phyloP scores from a whole-genome alignment of 2,329 filamentous ascomycete species.

The Ceratocystis eucalypticola region DNA sequence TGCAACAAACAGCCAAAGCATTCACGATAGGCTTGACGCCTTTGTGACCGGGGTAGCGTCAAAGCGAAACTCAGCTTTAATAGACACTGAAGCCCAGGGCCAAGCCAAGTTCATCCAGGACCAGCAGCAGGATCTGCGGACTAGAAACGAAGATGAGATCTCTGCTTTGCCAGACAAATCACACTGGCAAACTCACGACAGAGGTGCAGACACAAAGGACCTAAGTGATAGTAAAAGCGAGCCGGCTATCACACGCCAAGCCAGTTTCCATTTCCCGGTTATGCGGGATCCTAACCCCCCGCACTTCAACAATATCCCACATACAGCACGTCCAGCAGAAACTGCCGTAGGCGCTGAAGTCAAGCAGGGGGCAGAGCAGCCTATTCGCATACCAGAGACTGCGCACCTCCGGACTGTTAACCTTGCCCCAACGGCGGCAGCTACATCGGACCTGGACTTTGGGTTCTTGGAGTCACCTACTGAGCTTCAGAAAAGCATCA shows the following conservation, averaged over 20 bases:
- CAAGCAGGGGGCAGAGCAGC: slow-evolving; percentile 22
- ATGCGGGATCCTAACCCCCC: slow-evolving; percentile 36
- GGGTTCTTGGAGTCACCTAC: slow-evolving; percentile 76
- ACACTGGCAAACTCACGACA: not conserved
- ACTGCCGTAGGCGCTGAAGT: slow-evolving; percentile 6
- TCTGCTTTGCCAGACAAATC: slow-evolving; percentile 60
- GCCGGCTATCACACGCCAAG: slow-evolving; percentile 21
- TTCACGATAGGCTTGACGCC: slow-evolving; percentile 78
- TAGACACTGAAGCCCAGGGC: slow-evolving; percentile 66
- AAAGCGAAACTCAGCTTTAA: slow-evolving; percentile 73
- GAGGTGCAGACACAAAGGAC: not conserved
- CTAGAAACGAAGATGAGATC: slow-evolving; percentile 73
- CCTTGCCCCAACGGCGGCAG: slow-evolving; percentile 25
- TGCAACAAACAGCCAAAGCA: slow-evolving; percentile 53
- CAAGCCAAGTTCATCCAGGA: slow-evolving; percentile 67
- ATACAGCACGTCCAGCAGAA: slow-evolving; percentile 24
- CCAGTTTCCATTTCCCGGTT: slow-evolving; percentile 49
- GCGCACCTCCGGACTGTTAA: slow-evolving; percentile 42
- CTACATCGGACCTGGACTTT: slow-evolving; percentile 55
- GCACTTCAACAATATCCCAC: slow-evolving; percentile 46
- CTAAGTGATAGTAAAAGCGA: not conserved
- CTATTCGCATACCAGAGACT: slow-evolving; percentile 38
- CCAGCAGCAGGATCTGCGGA: slow-evolving; percentile 61
- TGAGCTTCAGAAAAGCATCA: slow-evolving; percentile 75
- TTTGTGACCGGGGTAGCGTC: slow-evolving; percentile 77